These are phyloP conservation scores for Letharia lupina DNA, from an alignment of 495 filamentous ascomycete species.

Conservation along the genomic window DNA sequence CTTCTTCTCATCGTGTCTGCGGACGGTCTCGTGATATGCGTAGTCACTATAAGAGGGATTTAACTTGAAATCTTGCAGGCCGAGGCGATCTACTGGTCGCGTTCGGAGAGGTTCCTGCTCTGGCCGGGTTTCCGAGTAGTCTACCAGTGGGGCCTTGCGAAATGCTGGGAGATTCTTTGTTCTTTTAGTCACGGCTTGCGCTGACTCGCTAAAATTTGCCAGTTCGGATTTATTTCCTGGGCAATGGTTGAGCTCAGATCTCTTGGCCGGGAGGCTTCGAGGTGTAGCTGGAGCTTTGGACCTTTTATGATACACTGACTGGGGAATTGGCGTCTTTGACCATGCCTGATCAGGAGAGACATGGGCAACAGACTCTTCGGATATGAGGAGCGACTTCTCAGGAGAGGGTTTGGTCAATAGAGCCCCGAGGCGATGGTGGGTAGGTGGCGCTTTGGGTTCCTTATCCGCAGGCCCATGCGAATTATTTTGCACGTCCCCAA, in stretches of 20 bases:
- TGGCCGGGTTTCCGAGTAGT: constrained; percentile 21
- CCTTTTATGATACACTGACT: background rate
- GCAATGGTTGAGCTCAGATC: background rate
- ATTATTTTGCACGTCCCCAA: background rate
- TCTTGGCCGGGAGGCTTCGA: constrained; percentile 13
- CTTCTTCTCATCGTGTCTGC: constrained; percentile 62
- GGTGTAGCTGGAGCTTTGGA: background rate
- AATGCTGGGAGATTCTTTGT: background rate
- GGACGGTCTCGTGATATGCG: constrained; percentile 68
- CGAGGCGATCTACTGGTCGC: constrained; percentile 43
- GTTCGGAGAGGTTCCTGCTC: constrained; percentile 43
- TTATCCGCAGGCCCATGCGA: background rate
- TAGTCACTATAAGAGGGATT: constrained; percentile 68
- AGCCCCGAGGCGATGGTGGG: constrained; percentile 29
- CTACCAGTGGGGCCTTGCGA: background rate
- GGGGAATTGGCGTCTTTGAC: background rate
- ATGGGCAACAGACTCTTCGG: background rate
- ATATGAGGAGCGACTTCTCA: constrained; percentile 24
- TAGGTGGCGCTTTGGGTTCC: constrained; percentile 8
- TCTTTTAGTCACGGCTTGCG: background rate
- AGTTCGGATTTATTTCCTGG: background rate
- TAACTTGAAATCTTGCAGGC: constrained; percentile 68
- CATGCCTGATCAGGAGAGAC: background rate
- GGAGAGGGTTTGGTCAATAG: constrained; percentile 35
- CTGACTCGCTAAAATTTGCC: constrained; percentile 8